These are phyloP conservation scores for Spergularia marina DNA, from an alignment of 148 eudicot genomes.

Conservation along the genomic window DNA sequence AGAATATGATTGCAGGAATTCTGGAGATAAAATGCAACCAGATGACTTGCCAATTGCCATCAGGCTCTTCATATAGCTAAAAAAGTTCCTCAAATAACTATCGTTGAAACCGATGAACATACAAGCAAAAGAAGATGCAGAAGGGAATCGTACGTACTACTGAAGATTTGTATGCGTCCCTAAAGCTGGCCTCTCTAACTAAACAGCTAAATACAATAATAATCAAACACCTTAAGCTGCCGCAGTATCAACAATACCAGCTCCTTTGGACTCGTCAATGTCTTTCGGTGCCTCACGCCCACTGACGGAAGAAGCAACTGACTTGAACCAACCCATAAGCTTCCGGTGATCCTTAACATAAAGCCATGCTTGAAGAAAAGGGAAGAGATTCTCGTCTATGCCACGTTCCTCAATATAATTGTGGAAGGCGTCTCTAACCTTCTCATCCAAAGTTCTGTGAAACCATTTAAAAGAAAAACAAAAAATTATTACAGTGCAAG, in stretches of 20 bases:
- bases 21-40: too few relatives aligned
- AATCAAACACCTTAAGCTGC: conserved; percentile 14
- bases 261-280: conserved; percentile 13
- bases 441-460: conserved; percentile 55
- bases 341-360: conserved; percentile 68
- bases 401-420: conserved; percentile 64
- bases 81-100: too few relatives aligned
- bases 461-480: neutral
- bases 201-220: neutral
- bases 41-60: too few relatives aligned
- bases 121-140: neutral
- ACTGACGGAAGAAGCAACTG: conserved; percentile 44
- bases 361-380: conserved; percentile 81
- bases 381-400: conserved; percentile 64
- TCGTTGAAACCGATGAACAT: neutral
- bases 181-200: neutral
- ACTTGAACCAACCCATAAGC: conserved; percentile 60
- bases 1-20: too few relatives aligned
- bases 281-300: conserved; percentile 28
- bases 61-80: too few relatives aligned
- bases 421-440: conserved; percentile 64
- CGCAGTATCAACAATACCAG: conserved; percentile 11
- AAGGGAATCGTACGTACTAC: neutral
- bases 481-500: neutral
- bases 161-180: too few relatives aligned